Base-by-base conservation (phyloP, 2,329 filamentous ascomycete genomes). In the Aspergillus terreus region DNA sequence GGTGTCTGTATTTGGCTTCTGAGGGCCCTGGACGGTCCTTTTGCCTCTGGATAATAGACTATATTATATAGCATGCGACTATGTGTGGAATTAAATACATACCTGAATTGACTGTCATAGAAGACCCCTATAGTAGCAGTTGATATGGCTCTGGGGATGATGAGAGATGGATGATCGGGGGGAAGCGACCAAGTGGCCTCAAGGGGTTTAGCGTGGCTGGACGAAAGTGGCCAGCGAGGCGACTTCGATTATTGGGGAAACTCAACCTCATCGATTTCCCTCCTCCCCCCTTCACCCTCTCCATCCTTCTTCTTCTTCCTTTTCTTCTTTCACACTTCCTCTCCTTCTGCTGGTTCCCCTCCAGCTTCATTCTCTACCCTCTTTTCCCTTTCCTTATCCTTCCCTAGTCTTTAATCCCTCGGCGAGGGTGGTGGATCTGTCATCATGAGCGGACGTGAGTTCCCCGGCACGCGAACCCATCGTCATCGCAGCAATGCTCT, bases 381-480 rank as follows among this genome's bases (percentile, higher is more conserved):
- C 60, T 59, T 62, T 60, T 61, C 49, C 42, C 51, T 56, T 54
- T 56, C 59, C 56, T 46, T 51, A 9, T 44, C 44, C 17, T 19
- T 42, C 19, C 19, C n/a, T 42, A 19, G 15, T 19, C 40, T 19
- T 19, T 52, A 54, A 51, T 65, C 54, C 58, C 41, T 47, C 56
- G 56, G 61, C 55, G 59, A 60, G 63, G 69, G 66, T 64, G 64
- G 64, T 62, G 66, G 63, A 56, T 63, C 61, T 62, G 74, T 74
- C 76, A 81, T 66, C 68, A 82, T 82, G 79, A 82, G 79, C 72
- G 79, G 79, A 72, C 75, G 79, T 82, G 72, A 78, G 79, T 80
- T 54, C 50, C 46, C 58, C 57, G 58, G 56, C 62, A 67, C 61
- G 59, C 66, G 67, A 64, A 49, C 47, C 49, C 56, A 47, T n/a